Evolutionary conservation across 1,139 yeast species (phyloP), one percentile per base, ranked within the genome.

Genomic region (Saccharomycopsis hybrid): DNA sequence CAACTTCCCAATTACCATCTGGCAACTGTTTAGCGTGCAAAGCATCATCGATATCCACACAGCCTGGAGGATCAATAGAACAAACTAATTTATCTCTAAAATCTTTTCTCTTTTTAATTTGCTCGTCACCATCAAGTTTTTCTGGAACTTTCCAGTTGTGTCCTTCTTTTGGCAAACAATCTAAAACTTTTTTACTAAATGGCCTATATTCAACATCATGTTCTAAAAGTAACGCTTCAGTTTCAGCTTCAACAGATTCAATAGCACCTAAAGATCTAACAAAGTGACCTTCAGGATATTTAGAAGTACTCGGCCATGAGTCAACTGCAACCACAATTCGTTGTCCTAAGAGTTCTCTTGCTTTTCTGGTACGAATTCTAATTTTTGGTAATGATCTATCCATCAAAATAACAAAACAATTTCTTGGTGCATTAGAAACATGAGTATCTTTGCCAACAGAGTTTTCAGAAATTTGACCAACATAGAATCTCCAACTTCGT

Each of bases 11-110:
- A 64, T 90, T 88, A 2, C 98, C 98, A 65, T 94, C 92, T 2
- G 96, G 90, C 46, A 94, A 74, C 51, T 66, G 64, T 57, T 76
- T 72, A 0, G 98, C 97, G 64, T 94, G 98, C 51, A 94, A 72
- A 1, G 99, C 98, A 71, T 94, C 99, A 72, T 94, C 99, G 60
- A 94, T 94, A 77, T 94, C 99, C 58, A 90, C 97, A 80, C 98
- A 92, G 43, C 85, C 84, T 2, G 97, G 97, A 11, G 99, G 99
- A 73, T 94, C 99, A 58, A 94, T 94, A 39, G 96, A 85, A 65
- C 99, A 94, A 41, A 94, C 89, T 44, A 88, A 71, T 59, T 88
- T 80, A 59, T 92, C 94, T 62, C 98, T 78, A 55, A 90, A 73
- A 66, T 94, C 99, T 51, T 72, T 77, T 65, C 99, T 80, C 32